phyloP scores from a whole-genome alignment of 2,329 filamentous ascomycete genomes.

The Penicillium brasilianum region DNA sequence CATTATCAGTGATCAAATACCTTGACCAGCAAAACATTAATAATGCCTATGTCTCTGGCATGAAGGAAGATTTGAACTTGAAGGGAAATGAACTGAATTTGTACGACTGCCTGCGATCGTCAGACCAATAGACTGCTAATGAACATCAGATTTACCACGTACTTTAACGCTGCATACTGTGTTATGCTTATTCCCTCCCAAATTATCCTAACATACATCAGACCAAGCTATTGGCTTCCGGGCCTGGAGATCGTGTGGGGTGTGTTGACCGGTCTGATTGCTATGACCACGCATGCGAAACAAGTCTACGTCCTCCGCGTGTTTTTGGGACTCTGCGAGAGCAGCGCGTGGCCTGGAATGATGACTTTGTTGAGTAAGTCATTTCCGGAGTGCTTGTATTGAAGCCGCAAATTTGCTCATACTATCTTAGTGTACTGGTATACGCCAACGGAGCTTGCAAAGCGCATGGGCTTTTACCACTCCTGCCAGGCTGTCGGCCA shows the following conservation, averaged over 20 bases:
- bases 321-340: constrained; percentile 38
- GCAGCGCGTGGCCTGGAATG: constrained; percentile 38
- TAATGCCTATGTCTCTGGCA: constrained; percentile 37
- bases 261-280: constrained; percentile 37
- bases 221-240: constrained; percentile 38
- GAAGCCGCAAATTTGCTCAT: background rate
- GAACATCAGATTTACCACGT: constrained; percentile 42
- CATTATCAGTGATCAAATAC: constrained; percentile 30
- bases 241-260: constrained; percentile 38
- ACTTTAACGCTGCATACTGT: constrained; percentile 48
- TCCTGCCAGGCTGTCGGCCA: constrained; percentile 37
- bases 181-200: constrained; percentile 49
- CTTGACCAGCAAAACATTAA: constrained; percentile 34
- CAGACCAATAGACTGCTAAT: constrained; percentile 3
- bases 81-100: constrained; percentile 31
- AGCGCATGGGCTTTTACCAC: constrained; percentile 42
- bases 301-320: constrained; percentile 39
- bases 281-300: constrained; percentile 35
- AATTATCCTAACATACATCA: constrained; percentile 46
- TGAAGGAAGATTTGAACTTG: constrained; percentile 33
- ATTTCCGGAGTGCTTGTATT: rapidly evolving
- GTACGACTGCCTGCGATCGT: constrained; percentile 4
- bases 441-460: constrained; percentile 42
- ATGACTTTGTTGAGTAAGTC: constrained; percentile 38
- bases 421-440: constrained; percentile 43